A percentile compares a stretch with the other conserved stretches of the same genome.
phyloP scores from a whole-genome alignment of 129 eudicot species.

The Centella asiatica region DNA sequence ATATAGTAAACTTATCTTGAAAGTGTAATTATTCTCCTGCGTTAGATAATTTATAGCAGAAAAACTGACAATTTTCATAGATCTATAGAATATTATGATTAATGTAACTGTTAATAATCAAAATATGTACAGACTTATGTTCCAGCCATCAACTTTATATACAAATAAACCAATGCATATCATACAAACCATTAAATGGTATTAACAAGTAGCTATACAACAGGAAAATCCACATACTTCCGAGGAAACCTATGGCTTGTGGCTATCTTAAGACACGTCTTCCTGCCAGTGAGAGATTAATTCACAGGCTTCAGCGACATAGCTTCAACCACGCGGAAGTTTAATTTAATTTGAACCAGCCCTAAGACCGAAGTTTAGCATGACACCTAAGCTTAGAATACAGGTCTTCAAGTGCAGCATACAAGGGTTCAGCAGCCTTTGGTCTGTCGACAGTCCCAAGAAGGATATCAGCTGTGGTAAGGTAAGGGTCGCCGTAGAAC shows the following conservation, averaged over 20 bases:
- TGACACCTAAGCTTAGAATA: slow-evolving; percentile 34
- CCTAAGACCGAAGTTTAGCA: slow-evolving; percentile 29
- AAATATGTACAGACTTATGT: background rate
- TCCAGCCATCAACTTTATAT: background rate
- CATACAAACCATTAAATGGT: background rate
- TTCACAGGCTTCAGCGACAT: background rate
- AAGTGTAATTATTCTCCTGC: too few species aligned
- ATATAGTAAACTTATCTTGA: too few species aligned
- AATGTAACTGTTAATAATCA: background rate
- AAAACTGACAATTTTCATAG: background rate
- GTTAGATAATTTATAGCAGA: too few species aligned
- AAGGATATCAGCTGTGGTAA: slow-evolving; percentile 74
- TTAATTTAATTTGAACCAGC: background rate
- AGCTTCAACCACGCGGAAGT: background rate
- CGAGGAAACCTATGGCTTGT: background rate
- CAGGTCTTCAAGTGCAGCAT: slow-evolving; percentile 67
- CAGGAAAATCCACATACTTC: background rate
- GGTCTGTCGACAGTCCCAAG: slow-evolving; percentile 89
- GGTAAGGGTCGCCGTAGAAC: slow-evolving; percentile 94
- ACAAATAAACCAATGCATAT: background rate
- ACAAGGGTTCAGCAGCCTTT: slow-evolving; percentile 88
- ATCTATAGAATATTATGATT: background rate
- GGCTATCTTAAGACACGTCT: too few species aligned
- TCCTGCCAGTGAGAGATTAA: background rate
- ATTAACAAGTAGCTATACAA: background rate